Base-by-base conservation (phyloP, 1,284 basidiomycete species). In the Exsudoporus floridanus region DNA sequence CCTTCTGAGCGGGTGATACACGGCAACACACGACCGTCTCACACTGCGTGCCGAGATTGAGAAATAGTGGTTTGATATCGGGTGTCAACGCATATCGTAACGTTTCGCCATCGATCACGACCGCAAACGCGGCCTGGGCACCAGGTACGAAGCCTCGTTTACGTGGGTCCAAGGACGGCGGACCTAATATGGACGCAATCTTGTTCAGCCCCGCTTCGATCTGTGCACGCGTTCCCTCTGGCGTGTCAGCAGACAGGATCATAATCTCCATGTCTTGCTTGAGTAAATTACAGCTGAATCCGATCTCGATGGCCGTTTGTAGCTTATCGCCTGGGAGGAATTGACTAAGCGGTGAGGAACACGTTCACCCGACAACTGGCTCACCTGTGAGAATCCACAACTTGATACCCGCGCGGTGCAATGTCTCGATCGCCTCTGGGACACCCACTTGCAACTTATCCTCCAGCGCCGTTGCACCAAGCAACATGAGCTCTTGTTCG, bases 381-480 rank as follows among this genome's bases (percentile, higher is more conserved):
- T 49, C 52, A 86, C 88, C 89, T 31, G 92, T 95, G 51, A 95
- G 73, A 67, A 95, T 94, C 95, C 96, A 99, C 3, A 99, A 74
- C 74, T 98, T 98, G 77, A 99, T 98, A 8, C 95, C 95, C 0
- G 95, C 96, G 38, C 82, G 78, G 66, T 98, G 95, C 18, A 99
- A 77, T 53, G 81, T 90, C 61, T 94, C 93, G 61, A 99, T 98
- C 0, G 96, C 90, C 55, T 97, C 94, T 0, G 96, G 96, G 1
- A 99, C 95, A 27, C 96, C 95, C 63, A 91, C 93, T 70, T 99
- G 96, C 57, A 98, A 74, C 77, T 98, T 98, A 72, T 98, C 96
- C 71, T 99, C 95, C 47, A 99, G 73, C 3, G 95, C 95, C 0
- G 96, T 98, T 3, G 95, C 96, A 1, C 96, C 95, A 4, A 99